A percentile compares a stretch with the other conserved stretches of the same genome.
Conservation (phyloP, 306 rosid species). For the Lathyrus sativus region DNA sequence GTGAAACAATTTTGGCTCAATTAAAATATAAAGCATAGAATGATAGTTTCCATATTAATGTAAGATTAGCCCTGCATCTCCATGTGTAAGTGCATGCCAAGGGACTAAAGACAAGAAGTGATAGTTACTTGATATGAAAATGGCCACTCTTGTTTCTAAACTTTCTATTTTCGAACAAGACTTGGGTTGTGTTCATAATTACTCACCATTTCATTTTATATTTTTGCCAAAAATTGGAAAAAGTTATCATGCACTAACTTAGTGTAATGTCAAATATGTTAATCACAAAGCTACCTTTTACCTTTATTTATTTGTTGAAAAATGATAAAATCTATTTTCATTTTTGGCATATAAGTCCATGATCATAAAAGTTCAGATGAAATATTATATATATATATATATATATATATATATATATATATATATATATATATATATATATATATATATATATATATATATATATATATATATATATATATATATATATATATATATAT, state of each 20-base stretch:
- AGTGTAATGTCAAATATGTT: slow-evolving; percentile 10
- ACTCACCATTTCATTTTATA: neutral
- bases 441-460: too few relatives aligned
- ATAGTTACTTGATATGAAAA: slow-evolving; percentile 18
- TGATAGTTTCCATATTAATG: slow-evolving; percentile 25
- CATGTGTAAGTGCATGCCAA: slow-evolving; percentile 29
- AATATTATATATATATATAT: too few relatives aligned
- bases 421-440: too few relatives aligned
- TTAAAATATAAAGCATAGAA: slow-evolving; percentile 24
- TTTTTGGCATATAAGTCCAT: slow-evolving; percentile 13
- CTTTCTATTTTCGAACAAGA: slow-evolving; percentile 1
- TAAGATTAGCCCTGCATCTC: slow-evolving; percentile 18
- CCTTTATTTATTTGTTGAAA: neutral
- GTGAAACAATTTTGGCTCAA: slow-evolving; percentile 24
- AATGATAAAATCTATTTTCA: neutral
- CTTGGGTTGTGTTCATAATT: slow-evolving; percentile 29
- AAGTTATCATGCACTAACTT: slow-evolving; percentile 23
- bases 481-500: too few relatives aligned
- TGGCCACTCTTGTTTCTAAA: slow-evolving; percentile 23
- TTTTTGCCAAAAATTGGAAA: slow-evolving; percentile 34
- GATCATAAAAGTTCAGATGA: neutral
- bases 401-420: too few relatives aligned
- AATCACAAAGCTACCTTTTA: neutral
- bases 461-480: too few relatives aligned
- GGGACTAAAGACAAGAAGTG: slow-evolving; percentile 35